Conservation (phyloP, 192 early-diverging fungal genomes). For the Coemansia sp. region DNA sequence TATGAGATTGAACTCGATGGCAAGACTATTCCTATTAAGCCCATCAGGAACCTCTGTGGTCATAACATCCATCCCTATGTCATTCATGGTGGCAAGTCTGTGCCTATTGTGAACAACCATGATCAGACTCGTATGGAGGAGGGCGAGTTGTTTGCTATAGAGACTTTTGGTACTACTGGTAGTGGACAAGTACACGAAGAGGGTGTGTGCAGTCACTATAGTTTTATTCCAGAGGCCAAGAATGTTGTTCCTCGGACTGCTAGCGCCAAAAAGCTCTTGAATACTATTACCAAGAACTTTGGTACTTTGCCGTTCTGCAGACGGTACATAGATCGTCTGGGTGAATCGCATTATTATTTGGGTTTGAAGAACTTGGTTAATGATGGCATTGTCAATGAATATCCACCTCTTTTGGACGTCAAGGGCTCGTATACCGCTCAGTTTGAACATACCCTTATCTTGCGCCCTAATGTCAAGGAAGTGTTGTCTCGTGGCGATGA, state of each 20-base stretch:
- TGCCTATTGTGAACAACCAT: slow-evolving; percentile 87
- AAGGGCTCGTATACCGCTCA: slow-evolving; percentile 92
- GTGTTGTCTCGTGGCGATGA: slow-evolving; percentile 72
- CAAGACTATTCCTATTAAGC: slow-evolving; percentile 86
- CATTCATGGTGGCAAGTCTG: slow-evolving; percentile 92
- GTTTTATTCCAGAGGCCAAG: slow-evolving; percentile 53
- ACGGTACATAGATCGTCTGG: slow-evolving; percentile 90
- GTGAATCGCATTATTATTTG: slow-evolving; percentile 85
- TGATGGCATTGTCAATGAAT: slow-evolving; percentile 71
- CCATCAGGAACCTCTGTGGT: slow-evolving; percentile 94
- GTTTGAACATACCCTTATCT: slow-evolving; percentile 91
- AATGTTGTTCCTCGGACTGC: slow-evolving; percentile 6
- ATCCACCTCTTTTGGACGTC: slow-evolving; percentile 86
- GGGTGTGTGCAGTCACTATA: slow-evolving; percentile 90
- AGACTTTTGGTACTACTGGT: slow-evolving; percentile 97
- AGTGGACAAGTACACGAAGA: slow-evolving; percentile 86
- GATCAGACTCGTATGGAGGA: slow-evolving; percentile 97
- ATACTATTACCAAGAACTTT: slow-evolving; percentile 75
- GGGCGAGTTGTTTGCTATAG: slow-evolving; percentile 91
- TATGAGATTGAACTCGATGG: slow-evolving; percentile 94
- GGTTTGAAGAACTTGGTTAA: slow-evolving; percentile 85
- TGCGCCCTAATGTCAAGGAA: slow-evolving; percentile 88
- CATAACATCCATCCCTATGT: slow-evolving; percentile 89
- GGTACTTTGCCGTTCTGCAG: slow-evolving; percentile 94
- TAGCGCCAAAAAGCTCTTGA: slow-evolving; percentile 43